Percentiles rank a stretch among this genome's conserved stretches.
These are phyloP conservation scores for Volvox carteri DNA, from an alignment of 163 green algal genomes.

Conservation along the genomic window DNA sequence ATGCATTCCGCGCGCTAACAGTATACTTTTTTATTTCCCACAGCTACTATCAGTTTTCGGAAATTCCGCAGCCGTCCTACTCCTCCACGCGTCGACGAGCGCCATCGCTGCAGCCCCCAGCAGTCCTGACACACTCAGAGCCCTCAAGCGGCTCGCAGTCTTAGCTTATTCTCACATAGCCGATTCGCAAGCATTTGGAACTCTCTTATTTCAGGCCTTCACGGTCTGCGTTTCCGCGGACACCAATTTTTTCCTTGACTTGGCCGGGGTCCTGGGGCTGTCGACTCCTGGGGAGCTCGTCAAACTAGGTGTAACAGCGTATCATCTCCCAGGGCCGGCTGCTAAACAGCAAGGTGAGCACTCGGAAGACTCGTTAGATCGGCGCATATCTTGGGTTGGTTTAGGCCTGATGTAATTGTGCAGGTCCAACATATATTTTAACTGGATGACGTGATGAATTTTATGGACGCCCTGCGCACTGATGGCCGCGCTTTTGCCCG, in stretches of 20 bases:
- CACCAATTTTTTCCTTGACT: constrained; percentile 23
- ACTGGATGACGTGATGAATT: not conserved
- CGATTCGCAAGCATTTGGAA: constrained; percentile 5
- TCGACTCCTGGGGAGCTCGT: constrained; percentile 18
- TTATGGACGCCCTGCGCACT: not conserved
- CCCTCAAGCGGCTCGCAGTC: not conserved
- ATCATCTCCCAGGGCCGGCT: constrained; percentile 3
- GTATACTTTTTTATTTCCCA: not conserved
- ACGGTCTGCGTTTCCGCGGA: constrained; percentile 20
- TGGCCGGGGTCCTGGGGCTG: not conserved
- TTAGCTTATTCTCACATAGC: constrained; percentile 24
- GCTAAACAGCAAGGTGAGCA: constrained; percentile 5
- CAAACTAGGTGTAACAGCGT: not conserved
- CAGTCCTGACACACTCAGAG: not conserved
- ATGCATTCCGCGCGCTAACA: not conserved
- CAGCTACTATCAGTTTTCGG: constrained; percentile 22
- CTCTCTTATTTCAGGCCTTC: constrained; percentile 28
- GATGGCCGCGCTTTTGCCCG: not conserved
- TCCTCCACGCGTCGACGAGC: constrained; percentile 22
- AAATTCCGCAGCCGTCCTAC: constrained; percentile 20
- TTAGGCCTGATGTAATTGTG: not conserved
- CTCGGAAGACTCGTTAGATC: not conserved
- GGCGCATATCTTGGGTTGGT: not conserved
- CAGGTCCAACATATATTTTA: not conserved
- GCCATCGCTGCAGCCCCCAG: constrained; percentile 13